Percentiles rank a stretch among this genome's conserved stretches.
phyloP scores from a whole-genome alignment of 352 stramenopile genomes.

The Pythium aristosporum region DNA sequence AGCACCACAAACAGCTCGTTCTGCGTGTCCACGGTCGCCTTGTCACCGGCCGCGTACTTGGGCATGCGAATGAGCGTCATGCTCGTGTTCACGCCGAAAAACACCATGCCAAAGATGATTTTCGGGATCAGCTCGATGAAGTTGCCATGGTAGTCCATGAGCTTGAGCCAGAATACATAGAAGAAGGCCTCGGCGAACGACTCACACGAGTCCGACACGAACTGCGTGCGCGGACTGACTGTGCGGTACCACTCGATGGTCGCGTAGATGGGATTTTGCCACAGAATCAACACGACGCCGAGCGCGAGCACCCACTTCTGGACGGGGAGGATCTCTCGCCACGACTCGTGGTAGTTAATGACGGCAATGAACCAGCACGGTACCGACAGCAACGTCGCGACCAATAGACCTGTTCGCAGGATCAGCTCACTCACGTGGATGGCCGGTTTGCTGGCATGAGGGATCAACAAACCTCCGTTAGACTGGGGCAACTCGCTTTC shows the following conservation, averaged over 20 bases:
- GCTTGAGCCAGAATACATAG: conserved; percentile 79
- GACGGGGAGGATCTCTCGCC: conserved; percentile 52
- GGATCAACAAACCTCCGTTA: neutral
- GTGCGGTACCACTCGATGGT: conserved; percentile 55
- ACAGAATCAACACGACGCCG: conserved; percentile 71
- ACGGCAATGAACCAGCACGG: conserved; percentile 74
- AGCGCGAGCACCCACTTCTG: conserved; percentile 75
- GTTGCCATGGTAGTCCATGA: conserved; percentile 65
- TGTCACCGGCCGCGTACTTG: conserved; percentile 37
- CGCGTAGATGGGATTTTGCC: conserved; percentile 80
- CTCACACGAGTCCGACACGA: conserved; percentile 64
- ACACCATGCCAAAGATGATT: conserved; percentile 39
- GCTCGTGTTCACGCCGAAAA: conserved; percentile 49
- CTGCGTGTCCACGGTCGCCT: conserved; percentile 22
- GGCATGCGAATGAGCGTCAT: conserved; percentile 74
- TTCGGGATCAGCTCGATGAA: conserved; percentile 29
- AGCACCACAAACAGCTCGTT: conserved; percentile 68
- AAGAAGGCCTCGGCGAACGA: conserved; percentile 74
- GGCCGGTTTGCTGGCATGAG: conserved; percentile 49
- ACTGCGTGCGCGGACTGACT: conserved; percentile 58
- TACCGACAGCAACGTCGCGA: conserved; percentile 58
- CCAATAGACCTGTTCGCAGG: conserved; percentile 54
- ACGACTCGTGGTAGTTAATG: conserved; percentile 56
- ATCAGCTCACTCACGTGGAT: conserved; percentile 73
- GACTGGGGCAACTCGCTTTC: neutral